phyloP scores from a whole-genome alignment of 2,329 filamentous ascomycete species.

The Teratosphaeria nubilosa region DNA sequence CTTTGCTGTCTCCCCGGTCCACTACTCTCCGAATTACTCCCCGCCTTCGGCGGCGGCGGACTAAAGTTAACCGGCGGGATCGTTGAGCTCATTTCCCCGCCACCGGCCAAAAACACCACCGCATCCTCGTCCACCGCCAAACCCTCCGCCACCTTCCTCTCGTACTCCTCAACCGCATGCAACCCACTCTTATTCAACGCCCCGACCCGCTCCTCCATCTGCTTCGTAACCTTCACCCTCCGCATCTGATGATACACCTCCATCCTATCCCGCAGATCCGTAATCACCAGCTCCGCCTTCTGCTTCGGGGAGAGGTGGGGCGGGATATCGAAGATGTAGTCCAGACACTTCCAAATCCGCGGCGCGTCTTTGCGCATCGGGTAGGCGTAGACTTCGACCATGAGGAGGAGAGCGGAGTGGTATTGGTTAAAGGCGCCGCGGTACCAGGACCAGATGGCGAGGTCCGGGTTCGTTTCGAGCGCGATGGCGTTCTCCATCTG shows the following conservation, averaged over 20 bases:
- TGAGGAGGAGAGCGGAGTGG: constrained; percentile 58
- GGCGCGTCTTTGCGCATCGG: constrained; percentile 49
- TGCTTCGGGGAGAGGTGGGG: constrained; percentile 40
- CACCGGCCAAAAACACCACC: not conserved
- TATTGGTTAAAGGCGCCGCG: constrained; percentile 61
- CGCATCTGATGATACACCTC: constrained; percentile 50
- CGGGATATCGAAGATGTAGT: constrained; percentile 60
- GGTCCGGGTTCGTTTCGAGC: constrained; percentile 42
- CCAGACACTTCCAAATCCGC: constrained; percentile 60
- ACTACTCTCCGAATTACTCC: not conserved
- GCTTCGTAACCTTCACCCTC: constrained; percentile 31
- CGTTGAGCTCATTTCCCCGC: not conserved
- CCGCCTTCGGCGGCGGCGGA: constrained; percentile 10
- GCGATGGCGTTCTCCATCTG: constrained; percentile 46
- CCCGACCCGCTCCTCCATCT: constrained; percentile 21
- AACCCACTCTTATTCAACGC: constrained; percentile 1
- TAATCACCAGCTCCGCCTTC: constrained; percentile 52
- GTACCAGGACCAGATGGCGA: constrained; percentile 60
- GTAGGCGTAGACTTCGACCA: constrained; percentile 55
- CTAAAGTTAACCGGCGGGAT: constrained; percentile 17
- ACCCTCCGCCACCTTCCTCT: not conserved
- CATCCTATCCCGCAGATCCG: constrained; percentile 52
- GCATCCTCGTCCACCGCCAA: not conserved
- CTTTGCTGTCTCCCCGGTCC: not conserved
- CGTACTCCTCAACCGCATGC: not conserved